Conservation (phyloP, 2,329 filamentous ascomycete species). For the Xylariales sp. region DNA sequence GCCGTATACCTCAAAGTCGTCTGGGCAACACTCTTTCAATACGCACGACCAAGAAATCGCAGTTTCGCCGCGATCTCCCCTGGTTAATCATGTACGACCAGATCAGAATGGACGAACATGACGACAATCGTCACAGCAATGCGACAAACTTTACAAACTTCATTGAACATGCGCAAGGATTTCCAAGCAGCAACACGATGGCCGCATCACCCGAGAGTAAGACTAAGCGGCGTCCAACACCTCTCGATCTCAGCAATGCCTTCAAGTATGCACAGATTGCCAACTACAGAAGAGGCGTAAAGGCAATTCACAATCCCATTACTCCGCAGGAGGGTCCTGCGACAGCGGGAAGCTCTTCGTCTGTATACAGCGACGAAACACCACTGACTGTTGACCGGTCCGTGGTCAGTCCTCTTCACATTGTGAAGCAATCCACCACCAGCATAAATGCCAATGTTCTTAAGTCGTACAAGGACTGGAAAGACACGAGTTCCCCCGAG, state of each 20-base stretch:
- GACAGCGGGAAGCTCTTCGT: constrained; percentile 10
- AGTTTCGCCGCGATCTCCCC: too few relatives aligned
- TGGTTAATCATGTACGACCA: too few relatives aligned
- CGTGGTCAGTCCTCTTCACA: constrained; percentile 14
- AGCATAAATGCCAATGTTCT: constrained; percentile 12
- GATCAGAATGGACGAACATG: constrained; percentile 6
- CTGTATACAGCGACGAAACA: constrained; percentile 13
- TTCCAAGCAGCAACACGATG: neutral
- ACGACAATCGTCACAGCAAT: constrained; percentile 11
- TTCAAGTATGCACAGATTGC: constrained; percentile 9
- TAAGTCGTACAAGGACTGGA: constrained; percentile 15
- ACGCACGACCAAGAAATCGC: too few relatives aligned
- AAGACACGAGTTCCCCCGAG: constrained; percentile 3
- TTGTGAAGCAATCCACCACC: constrained; percentile 5
- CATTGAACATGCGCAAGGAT: constrained; percentile 7
- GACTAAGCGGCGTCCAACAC: constrained; percentile 6
- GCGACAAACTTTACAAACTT: constrained; percentile 18
- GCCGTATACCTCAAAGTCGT: too few relatives aligned
- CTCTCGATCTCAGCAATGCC: constrained; percentile 11
- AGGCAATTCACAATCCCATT: constrained; percentile 13
- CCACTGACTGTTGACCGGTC: constrained; percentile 13
- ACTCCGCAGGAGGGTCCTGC: constrained; percentile 5
- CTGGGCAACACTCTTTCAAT: too few relatives aligned
- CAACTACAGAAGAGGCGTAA: constrained; percentile 6
- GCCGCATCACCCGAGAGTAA: neutral